Evolutionary conservation across 495 filamentous ascomycete genomes (phyloP), one percentile per base, ranked within the genome.

Genomic region (Neurospora hispaniola): DNA sequence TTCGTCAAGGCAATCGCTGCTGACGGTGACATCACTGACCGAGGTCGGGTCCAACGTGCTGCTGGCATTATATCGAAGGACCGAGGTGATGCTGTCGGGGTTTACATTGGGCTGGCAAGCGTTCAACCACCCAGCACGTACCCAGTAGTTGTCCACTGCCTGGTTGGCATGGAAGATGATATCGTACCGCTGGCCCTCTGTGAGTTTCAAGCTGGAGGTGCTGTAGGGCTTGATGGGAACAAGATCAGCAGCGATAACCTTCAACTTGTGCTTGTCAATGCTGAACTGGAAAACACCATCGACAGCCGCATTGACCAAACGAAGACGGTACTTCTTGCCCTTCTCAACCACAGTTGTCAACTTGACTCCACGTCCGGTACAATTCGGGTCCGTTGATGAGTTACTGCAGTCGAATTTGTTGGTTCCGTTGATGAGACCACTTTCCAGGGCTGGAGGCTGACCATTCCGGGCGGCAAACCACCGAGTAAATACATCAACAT

Each of bases 111-210:
- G 74, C 9, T 80, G 76, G 71, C 81, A 81, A 40, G 83, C 86
- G 3, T 84, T 81, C 46, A 90, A 82, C 77, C 76, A 76, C 59
- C 62, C 71, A 68, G 72, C 76, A n/a, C 82, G 80, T 70, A 84
- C 69, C 90, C 90, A 92, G 79, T 89, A 92, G 73, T 86, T 81
- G 38, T 77, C 80, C 27, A 76, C 72, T 2, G 75, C 23, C 66
- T 87, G 82, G 71, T 88, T 84, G 5, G 89, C 90, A 42, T 84
- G 83, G 27, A 93, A 85, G 48, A 94, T 85, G n/a, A 93, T 79
- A 74, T 93, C 87, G 73, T 79, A 90, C 35, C 92, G 85, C 79
- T 94, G 90, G 5, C 89, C 91, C 75, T 91, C 89, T 44, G 76
- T 85, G 43, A 94, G 80, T 5, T 82, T 79, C 5, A 92, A 74